Base-by-base conservation (phyloP, 2,329 filamentous ascomycete species). In the Beauveria rudraprayagi region DNA sequence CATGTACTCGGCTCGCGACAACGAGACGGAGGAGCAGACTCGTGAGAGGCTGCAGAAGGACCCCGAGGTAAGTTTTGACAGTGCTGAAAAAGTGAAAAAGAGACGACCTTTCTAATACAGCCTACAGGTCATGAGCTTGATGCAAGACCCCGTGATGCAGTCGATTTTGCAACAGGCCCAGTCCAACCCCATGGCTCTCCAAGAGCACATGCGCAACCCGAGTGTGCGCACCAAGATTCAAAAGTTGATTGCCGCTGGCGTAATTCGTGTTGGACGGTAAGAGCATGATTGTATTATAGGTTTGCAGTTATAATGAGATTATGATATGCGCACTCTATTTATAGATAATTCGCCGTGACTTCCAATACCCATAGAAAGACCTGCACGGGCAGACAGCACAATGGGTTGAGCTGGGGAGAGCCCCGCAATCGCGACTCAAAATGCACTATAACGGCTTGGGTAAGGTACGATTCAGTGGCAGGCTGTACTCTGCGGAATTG, bases 71-170 rank as follows among this genome's bases (percentile, higher is more conserved):
- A 78, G 87, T 77, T 40, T 28, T 14, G 51, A 51, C 53, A 22
- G 53, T 43, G 14, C n/a, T 9, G 26, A 5, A 5, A n/a, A 17
- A 17, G 41, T 9, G 26, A 5, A 5, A n/a, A 17, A 17, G 41
- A 14, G 41, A 22, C 17, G n/a, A 26, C 22, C 3, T 24, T 59
- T 58, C 70, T 75, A 67, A 77, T 68, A 55, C 58, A 2, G 41
- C 22, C 10, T 47, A 46, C 67, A 81, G 87, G 96, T 97, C 73
- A 90, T 95, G 83, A 76, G 80, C 65, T 93, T 97, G 71, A 90
- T 97, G 77, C 88, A 92, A 75, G 94, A 99, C 71, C 94, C 94
- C 17, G 88, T 99, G 71, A 97, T 99, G 93, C 92, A 99, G 78
- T 89, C 89, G 66, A 97, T 97, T 67, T 84, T 97, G 61, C 92